A percentile compares a stretch with the other conserved stretches of the same genome.
phyloP scores from a whole-genome alignment of 1,284 basidiomycete species.

The Pseudozyma thailandica region DNA sequence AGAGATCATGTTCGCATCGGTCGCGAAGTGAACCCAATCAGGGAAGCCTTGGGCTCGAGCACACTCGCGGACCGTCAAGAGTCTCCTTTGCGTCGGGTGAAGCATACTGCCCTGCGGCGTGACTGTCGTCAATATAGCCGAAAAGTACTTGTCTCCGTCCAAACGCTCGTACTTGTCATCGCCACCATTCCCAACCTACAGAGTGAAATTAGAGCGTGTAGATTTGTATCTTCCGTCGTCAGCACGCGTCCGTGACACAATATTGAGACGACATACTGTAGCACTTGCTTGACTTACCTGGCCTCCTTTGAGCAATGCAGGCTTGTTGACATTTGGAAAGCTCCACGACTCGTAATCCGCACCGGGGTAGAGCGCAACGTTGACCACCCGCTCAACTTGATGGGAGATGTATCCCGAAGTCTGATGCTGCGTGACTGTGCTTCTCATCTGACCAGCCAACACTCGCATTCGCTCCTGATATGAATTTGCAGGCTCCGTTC shows the following conservation, averaged over 20 bases:
- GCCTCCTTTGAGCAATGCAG: constrained; percentile 2
- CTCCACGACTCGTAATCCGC: constrained; percentile 29
- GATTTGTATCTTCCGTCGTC: neutral
- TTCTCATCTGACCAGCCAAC: neutral
- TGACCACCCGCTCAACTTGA: constrained; percentile 33
- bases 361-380: constrained; percentile 27
- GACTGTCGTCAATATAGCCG: constrained; percentile 12
- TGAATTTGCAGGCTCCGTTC: constrained; percentile 6
- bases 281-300: constrained; percentile 3
- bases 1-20: constrained; percentile 13
- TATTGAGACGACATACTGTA: neutral
- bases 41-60: constrained; percentile 44
- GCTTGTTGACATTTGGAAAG: constrained; percentile 20
- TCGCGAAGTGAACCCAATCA: constrained; percentile 31
- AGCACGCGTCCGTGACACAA: neutral
- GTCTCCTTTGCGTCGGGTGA: constrained; percentile 33
- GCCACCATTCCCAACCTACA: constrained; percentile 5
- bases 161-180: constrained; percentile 15
- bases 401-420: constrained; percentile 4
- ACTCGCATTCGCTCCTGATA: constrained; percentile 40
- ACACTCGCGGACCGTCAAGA: constrained; percentile 44
- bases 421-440: constrained; percentile 23
- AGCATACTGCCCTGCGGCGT: constrained; percentile 15
- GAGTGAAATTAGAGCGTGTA: neutral
- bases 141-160: constrained; percentile 14